Base-by-base conservation (phyloP, 257 asterid genomes). In the Ballota nigra region DNA sequence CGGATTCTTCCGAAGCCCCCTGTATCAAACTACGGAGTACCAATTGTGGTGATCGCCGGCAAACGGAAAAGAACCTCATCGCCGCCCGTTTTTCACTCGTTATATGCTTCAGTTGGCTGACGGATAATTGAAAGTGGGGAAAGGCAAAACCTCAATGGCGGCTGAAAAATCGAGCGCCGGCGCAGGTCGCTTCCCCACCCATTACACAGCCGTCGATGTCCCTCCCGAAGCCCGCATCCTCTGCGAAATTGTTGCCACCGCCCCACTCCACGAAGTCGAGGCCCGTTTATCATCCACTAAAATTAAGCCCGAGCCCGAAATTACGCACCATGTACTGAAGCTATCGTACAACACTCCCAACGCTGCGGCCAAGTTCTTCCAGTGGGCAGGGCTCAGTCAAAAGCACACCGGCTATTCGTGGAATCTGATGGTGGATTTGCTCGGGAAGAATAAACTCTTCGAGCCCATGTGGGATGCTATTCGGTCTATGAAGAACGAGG, bases 391-490 rank as follows among this genome's bases (percentile, higher is more conserved):
- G 40, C 22, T 66, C 80, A 43, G 41, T 23, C 80, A 72, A 9
- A 73, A 74, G 73, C 96, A 85, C 68, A 73, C 80, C 8, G 84
- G 62, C n/a, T 63, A 74, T 57, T 84, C 89, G 55, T 89, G 96
- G 96, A 87, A 80, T 58, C 74, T 89, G 40, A 87, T 89, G 90
- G 90, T 89, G 67, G 94, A 89, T 70, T 71, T 89, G 79, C 76
- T 89, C 34, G 96, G 96, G 68, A 87, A 84, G 88, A 89, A 87
- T 64, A 40, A 82, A 53, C 73, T 86, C 33, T 89, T 89, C 71
- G 96, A 84, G 67, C 83, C 84, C 3, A 89, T 89, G 94, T 89
- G 96, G 96, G 96, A 87, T 70, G 94, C 94, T 4, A 77, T 89
- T 76, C 80, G 88, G 79, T 84, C 94, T 6, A 87, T 89, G 96